Conservation (phyloP, 192 early-diverging fungal genomes). For the Anaeromyces robustus region DNA sequence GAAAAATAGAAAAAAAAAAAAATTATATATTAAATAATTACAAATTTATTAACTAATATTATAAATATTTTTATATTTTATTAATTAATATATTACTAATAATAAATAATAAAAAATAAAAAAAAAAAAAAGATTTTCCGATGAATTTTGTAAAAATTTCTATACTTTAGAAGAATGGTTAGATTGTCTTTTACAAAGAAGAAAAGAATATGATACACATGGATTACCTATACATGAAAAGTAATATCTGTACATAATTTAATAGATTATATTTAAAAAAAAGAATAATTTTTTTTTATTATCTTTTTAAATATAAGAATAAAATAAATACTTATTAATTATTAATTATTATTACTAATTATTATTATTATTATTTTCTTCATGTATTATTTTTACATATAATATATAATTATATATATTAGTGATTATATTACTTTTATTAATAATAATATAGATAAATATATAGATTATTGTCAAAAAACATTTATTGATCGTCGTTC, state of each 20-base stretch:
- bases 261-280: too few relatives aligned
- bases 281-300: too few relatives aligned
- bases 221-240: neutral
- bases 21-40: too few relatives aligned
- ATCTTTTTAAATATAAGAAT: too few relatives aligned
- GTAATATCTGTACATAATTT: neutral
- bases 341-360: too few relatives aligned
- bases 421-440: neutral
- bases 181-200: neutral
- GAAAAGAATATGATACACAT: neutral
- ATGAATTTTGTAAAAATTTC: neutral
- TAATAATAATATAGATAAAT: neutral
- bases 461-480: neutral
- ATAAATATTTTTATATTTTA: neutral
- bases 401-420: too few relatives aligned
- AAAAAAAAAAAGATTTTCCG: neutral
- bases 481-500: neutral
- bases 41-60: too few relatives aligned
- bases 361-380: too few relatives aligned
- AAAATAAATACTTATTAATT: too few relatives aligned
- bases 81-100: neutral
- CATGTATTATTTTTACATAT: too few relatives aligned
- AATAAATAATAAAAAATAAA: neutral
- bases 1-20: too few relatives aligned
- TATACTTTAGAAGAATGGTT: neutral